Conservation (phyloP, 768 basidiomycete genomes). For the Russula vinacea region DNA sequence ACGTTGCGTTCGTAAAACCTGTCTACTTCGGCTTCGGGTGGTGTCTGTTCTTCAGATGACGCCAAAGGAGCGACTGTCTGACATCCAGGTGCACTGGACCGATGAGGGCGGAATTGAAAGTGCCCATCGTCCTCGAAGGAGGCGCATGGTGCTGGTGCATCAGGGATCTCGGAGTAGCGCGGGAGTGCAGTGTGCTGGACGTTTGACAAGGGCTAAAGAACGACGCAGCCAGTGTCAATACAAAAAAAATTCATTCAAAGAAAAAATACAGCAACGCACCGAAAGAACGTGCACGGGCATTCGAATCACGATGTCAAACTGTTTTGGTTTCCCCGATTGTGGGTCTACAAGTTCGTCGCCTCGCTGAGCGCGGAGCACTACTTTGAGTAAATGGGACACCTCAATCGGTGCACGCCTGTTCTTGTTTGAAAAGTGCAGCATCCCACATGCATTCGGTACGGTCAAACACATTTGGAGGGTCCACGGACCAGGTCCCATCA, state of each 20-base stretch:
- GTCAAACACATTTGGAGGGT: constrained; percentile 62
- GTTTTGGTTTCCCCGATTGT: constrained; percentile 69
- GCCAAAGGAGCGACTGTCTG: neutral
- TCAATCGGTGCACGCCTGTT: constrained; percentile 73
- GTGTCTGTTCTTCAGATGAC: constrained; percentile 3
- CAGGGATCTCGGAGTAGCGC: constrained; percentile 14
- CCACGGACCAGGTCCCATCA: constrained; percentile 48
- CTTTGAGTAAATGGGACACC: constrained; percentile 74
- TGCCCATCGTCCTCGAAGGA: neutral
- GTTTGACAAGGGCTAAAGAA: constrained; percentile 19
- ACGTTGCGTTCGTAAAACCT: constrained; percentile 42
- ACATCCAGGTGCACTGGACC: neutral
- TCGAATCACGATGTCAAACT: constrained; percentile 85
- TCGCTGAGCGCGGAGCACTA: constrained; percentile 78
- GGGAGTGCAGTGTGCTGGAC: constrained; percentile 13
- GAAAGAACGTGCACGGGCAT: constrained; percentile 85
- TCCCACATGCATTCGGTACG: constrained; percentile 58
- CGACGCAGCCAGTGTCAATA: neutral
- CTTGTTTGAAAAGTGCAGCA: constrained; percentile 73
- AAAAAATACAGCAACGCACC: constrained; percentile 44
- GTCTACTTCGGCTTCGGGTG: constrained; percentile 38
- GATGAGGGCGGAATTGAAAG: neutral
- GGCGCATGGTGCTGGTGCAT: neutral
- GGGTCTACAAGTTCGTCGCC: constrained; percentile 62
- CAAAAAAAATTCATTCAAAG: neutral